A percentile compares a stretch with the other conserved stretches of the same genome.
Conservation (phyloP, 164 flowering plant genomes). For the Chloranthus sessilifolius region DNA sequence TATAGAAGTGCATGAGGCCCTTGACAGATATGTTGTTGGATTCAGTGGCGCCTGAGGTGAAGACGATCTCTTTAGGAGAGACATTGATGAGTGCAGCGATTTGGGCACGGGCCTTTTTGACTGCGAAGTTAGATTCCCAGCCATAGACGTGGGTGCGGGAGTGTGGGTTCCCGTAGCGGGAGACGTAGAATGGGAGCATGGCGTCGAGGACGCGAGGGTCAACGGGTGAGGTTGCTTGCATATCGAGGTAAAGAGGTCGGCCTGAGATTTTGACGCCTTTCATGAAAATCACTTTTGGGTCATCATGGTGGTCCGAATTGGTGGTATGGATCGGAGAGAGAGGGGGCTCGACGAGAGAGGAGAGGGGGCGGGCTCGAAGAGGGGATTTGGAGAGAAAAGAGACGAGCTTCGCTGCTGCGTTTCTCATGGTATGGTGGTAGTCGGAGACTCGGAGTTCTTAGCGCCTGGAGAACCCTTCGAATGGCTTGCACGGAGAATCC, state of each 20-base stretch:
- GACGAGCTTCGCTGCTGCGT: too few species aligned
- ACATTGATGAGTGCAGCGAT: slow-evolving; percentile 69
- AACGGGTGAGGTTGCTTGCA: slow-evolving; percentile 94
- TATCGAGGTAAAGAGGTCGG: slow-evolving; percentile 82
- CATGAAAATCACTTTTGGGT: slow-evolving; percentile 32
- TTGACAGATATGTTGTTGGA: slow-evolving; percentile 88
- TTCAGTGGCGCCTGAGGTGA: slow-evolving; percentile 98
- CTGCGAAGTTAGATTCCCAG: slow-evolving; percentile 93
- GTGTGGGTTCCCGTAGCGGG: slow-evolving; percentile 90
- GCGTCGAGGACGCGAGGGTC: slow-evolving; percentile 90
- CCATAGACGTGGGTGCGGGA: slow-evolving; percentile 96
- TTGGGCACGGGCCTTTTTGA: slow-evolving; percentile 69
- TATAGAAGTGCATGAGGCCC: slow-evolving; percentile 79
- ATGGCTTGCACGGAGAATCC: too few species aligned
- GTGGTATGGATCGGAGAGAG: too few species aligned
- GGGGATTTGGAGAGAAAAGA: too few species aligned
- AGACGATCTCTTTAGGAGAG: slow-evolving; percentile 83
- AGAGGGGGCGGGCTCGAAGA: too few species aligned
- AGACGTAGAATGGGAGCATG: slow-evolving; percentile 75
- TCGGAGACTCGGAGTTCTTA: too few species aligned
- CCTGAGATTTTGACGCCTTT: slow-evolving; percentile 85
- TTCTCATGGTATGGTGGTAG: too few species aligned
- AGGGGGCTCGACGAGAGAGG: too few species aligned
- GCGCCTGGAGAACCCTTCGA: too few species aligned
- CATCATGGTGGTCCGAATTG: too few species aligned